phyloP scores from a whole-genome alignment of 2,329 filamentous ascomycete species.

The Cercospora janseana region DNA sequence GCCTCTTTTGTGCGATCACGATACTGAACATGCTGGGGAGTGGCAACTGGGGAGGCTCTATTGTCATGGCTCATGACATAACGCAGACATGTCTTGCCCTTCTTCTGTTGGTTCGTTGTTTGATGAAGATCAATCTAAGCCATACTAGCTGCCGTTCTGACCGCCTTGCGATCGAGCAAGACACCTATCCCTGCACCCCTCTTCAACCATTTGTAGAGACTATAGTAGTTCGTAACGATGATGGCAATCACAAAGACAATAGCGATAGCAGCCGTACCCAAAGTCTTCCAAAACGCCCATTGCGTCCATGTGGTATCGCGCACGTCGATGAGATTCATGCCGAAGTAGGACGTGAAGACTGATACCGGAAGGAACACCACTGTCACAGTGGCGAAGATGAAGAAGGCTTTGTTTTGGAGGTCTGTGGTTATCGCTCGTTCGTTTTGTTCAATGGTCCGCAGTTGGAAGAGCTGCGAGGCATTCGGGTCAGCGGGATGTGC shows the following conservation, averaged over 20 bases:
- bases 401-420: not conserved
- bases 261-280: not conserved
- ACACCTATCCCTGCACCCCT: too few species aligned
- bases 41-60: too few species aligned
- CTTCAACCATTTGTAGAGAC: not conserved
- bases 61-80: too few species aligned
- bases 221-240: not conserved
- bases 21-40: too few species aligned
- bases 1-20: too few species aligned
- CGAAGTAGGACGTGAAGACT: conserved; percentile 7
- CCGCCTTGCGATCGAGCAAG: too few species aligned
- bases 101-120: too few species aligned
- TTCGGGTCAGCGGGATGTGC: not conserved
- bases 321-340: conserved; percentile 4
- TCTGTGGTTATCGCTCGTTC: conserved; percentile 1
- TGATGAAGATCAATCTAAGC: too few species aligned
- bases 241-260: not conserved
- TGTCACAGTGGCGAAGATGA: not conserved
- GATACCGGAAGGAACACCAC: conserved; percentile 6
- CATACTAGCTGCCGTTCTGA: too few species aligned
- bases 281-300: not conserved
- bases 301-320: not conserved
- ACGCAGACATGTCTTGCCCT: too few species aligned
- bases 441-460: conserved; percentile 6
- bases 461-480: conserved; percentile 4